Evolutionary conservation across 176 grass and related monocot genomes (phyloP).

Genomic region (Panicum miliaceum): DNA sequence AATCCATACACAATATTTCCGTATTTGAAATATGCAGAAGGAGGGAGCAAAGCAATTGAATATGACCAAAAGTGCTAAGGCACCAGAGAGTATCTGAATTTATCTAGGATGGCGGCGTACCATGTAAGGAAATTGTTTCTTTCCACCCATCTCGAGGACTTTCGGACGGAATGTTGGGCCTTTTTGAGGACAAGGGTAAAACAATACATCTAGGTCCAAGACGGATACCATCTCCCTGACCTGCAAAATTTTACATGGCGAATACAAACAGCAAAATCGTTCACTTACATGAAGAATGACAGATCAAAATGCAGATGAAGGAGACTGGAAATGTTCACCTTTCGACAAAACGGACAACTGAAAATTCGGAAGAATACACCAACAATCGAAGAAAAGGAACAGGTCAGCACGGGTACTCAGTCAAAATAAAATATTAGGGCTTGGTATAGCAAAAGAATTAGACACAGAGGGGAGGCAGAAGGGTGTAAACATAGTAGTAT

Average conservation of each 20-base stretch:
- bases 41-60: neutral
- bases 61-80: neutral
- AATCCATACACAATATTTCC: neutral
- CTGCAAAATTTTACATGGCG: constrained; percentile 53
- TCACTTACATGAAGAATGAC: neutral
- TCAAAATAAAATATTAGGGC: neutral
- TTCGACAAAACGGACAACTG: constrained; percentile 95
- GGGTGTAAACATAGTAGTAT: neutral
- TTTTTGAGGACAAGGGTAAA: constrained; percentile 87
- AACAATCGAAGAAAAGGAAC: constrained; percentile 33
- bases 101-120: constrained; percentile 37
- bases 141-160: constrained; percentile 85
- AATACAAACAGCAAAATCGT: constrained; percentile 18
- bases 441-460: neutral
- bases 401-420: constrained; percentile 8
- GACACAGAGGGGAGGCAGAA: neutral
- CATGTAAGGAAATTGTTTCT: constrained; percentile 98
- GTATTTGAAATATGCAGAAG: neutral
- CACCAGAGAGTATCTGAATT: neutral
- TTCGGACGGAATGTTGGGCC: constrained; percentile 91
- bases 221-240: constrained; percentile 86
- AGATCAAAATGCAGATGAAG: constrained; percentile 5
- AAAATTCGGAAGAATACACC: constrained; percentile 33
- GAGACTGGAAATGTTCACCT: constrained; percentile 56
- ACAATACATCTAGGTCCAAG: constrained; percentile 92